Conservation (phyloP, 768 basidiomycete species). For the Leccinum uliginosum region DNA sequence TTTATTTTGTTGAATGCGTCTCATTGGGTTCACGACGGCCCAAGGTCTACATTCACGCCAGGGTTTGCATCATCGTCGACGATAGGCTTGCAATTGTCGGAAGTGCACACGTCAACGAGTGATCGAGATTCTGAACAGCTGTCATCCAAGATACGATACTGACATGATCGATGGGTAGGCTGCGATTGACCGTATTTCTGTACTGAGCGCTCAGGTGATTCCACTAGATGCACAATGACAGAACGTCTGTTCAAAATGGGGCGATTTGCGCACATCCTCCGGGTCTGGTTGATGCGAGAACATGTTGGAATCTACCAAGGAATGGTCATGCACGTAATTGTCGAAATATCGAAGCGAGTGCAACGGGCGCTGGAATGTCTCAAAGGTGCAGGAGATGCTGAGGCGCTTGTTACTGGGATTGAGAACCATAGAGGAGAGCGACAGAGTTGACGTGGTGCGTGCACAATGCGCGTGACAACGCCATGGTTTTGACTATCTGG, state of each 20-base stretch:
- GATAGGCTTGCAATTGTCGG: constrained; percentile 93
- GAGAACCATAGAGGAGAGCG: no score
- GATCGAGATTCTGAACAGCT: constrained; percentile 92
- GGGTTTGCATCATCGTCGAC: constrained; percentile 79
- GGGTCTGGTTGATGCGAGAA: constrained; percentile 93
- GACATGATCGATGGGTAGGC: constrained; percentile 90
- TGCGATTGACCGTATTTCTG: no score
- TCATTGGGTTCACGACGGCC: constrained; percentile 11
- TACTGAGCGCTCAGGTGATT: constrained; percentile 5
- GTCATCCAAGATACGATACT: constrained; percentile 95
- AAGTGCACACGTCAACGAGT: constrained; percentile 95
- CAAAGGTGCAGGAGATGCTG: no score
- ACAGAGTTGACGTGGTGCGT: no score
- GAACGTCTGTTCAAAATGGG: constrained; percentile 90
- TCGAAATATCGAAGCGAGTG: no score
- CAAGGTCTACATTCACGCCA: constrained; percentile 81
- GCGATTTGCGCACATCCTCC: constrained; percentile 93
- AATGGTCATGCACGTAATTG: no score
- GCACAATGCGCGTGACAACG: no score
- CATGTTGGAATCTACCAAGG: constrained; percentile 66
- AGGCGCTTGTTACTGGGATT: no score
- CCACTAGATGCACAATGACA: constrained; percentile 32
- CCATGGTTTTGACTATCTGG: no score
- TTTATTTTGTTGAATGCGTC: neutral
- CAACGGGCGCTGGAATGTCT: no score